Evolutionary conservation across 2,329 filamentous ascomycete genomes (phyloP), one percentile per base, ranked within the genome.

Genomic region (Endothia cerciana): DNA sequence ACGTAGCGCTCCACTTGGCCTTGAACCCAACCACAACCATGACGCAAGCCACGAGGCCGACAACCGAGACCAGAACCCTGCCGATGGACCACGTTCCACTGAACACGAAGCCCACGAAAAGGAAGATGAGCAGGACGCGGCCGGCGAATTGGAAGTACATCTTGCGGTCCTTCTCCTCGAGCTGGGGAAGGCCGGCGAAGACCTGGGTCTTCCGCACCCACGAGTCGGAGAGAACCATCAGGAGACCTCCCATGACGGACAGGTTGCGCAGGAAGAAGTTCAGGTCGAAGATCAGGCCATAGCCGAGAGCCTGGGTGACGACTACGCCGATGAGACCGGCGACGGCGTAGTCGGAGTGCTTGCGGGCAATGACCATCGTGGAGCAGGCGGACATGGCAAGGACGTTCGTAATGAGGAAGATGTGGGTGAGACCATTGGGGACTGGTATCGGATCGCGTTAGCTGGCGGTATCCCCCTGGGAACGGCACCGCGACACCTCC

Each of bases 21-120:
- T 99, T 99, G 89, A 99, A 99, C 55, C 95, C 95, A 70, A 99
- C 95, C 62, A 97, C 92, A 69, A 99, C 95, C 95, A 99, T 99
- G 74, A 99, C 86, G 75, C 94, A 98, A 69, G 95, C 94, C 65
- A 97, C 85, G 65, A 96, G 88, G 64, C 95, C 95, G 69, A 98
- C 81, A 69, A 93, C 73, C 71, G 91, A 95, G 71, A 97, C 94
- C 63, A 93, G 73, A 60, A 98, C 86, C 75, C 95, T 89, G 86
- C 93, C 93, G 74, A 97, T 80, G 74, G 88, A 92, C 95, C 95
- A 99, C 74, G 94, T 85, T 72, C 95, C 95, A 65, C 92, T 92
- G 82, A 97, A 97, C 73, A 99, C 91, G 75, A 99, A 99, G 67
- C 95, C 95, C 71, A 97, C 79, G 79, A 99, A 99, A 72, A 99